Base-by-base conservation (phyloP, 495 filamentous ascomycete genomes). In the Clavariopsis aquatica region DNA sequence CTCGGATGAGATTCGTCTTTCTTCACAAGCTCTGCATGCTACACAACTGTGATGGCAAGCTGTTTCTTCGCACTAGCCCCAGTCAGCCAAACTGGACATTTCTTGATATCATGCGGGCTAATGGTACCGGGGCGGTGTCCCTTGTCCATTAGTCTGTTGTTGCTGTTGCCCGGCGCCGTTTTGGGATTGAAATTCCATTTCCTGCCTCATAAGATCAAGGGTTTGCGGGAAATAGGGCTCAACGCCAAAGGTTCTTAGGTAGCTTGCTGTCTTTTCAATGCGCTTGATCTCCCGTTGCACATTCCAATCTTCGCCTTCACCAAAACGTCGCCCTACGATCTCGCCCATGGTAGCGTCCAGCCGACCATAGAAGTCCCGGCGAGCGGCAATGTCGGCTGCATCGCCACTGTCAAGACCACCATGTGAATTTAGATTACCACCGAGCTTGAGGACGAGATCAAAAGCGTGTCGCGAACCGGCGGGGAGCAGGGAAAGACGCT, bases 371-470 rank as follows among this genome's bases (percentile, higher is more conserved):
- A 82, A 82, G 13, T 72, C 72, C 2, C 75, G 69, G 26, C 79
- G 76, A 19, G 76, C 76, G 1, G 55, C 53, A 2, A 77, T 63
- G 62, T 81, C 79, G 24, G 67, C 67, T n/a, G 71, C 68, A 49
- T 81, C 79, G 57, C 77, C 78, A 59, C 70, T 73, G 26, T 81
- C 79, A 20, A 81, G 73, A 19, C 76, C 76, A 58, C 79, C 78
- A 68, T 82, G 79, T 0, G 74, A 78, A 72, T 82, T 82, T 6
- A 82, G 72, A 62, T 82, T 82, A 60, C 79, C 79, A 64, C 77
- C 79, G 29, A 82, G 74, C 59, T 82, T 82, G 69, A 82, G 78
- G 61, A 82, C 67, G 61, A 82, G 77, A 60, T 82, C 79, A 67
- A 81, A 82, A 41, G 78, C 78, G 62, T 78, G 75, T 9, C 74